Evolutionary conservation across 345 rosid genomes (phyloP).

Genomic region (Camelina hispida): DNA sequence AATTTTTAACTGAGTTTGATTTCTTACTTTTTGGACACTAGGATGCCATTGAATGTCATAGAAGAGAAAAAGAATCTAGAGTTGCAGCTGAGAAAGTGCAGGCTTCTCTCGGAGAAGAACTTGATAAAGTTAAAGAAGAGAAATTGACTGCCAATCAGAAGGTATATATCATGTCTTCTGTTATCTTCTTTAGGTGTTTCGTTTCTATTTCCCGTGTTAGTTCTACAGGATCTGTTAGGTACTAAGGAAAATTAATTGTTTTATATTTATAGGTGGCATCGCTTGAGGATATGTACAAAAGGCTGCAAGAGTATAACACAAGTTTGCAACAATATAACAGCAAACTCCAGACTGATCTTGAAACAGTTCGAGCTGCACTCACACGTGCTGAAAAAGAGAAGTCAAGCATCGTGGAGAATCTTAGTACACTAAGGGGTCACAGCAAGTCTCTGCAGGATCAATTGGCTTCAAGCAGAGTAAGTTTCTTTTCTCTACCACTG

Average conservation of each 20-base stretch:
- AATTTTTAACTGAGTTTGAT: not conserved
- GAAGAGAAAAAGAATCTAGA: conserved; percentile 66
- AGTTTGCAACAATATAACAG: conserved; percentile 86
- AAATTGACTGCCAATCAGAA: conserved; percentile 62
- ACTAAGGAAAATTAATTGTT: not conserved
- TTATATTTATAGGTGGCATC: conserved; percentile 57
- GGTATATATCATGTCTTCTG: conserved; percentile 47
- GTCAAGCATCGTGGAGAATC: conserved; percentile 74
- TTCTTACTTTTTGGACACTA: conserved; percentile 38
- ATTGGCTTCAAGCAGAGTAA: conserved; percentile 69
- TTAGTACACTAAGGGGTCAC: conserved; percentile 81
- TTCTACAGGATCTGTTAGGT: conserved; percentile 4
- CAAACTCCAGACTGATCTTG: conserved; percentile 76
- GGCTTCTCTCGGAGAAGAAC: conserved; percentile 69
- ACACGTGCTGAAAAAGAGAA: conserved; percentile 80
- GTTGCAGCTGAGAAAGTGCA: conserved; percentile 62
- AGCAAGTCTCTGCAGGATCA: conserved; percentile 83
- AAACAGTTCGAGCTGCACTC: conserved; percentile 57
- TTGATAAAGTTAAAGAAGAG: conserved; percentile 72
- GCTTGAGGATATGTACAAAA: conserved; percentile 74
- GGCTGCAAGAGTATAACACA: conserved; percentile 78
- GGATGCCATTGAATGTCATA: conserved; percentile 69
- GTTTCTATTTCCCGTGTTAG: not conserved
- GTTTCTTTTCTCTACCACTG: conserved; percentile 21
- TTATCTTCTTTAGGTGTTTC: not conserved